Conservation (phyloP, 192 early-diverging fungal species). For the Coemansia sp. region DNA sequence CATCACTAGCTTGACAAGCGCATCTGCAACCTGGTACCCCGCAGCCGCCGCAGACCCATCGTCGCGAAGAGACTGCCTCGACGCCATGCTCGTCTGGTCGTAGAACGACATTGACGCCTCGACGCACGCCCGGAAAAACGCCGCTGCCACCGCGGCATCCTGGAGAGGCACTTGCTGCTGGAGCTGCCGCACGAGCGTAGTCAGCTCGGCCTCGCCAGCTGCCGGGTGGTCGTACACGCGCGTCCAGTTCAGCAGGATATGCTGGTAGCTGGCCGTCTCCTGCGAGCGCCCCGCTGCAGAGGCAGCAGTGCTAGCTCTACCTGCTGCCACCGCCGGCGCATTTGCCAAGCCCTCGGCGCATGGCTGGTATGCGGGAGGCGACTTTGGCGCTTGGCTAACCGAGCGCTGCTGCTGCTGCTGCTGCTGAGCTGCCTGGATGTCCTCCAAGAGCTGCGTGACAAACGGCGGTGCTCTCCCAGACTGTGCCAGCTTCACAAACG, state of each 20-base stretch:
- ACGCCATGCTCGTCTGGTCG: conserved; percentile 55
- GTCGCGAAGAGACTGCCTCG: conserved; percentile 4
- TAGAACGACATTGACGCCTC: conserved; percentile 81
- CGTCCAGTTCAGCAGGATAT: conserved; percentile 52
- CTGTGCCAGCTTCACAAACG: conserved; percentile 64
- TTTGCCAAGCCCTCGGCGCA: not conserved
- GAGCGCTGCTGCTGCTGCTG: conserved; percentile 15
- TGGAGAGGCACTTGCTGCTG: conserved; percentile 74
- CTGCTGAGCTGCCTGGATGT: conserved; percentile 24
- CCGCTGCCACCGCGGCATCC: conserved; percentile 71
- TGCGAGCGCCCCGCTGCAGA: conserved; percentile 5
- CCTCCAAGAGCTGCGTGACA: conserved; percentile 36
- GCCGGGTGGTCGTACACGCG: conserved; percentile 51
- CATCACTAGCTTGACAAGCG: conserved; percentile 86
- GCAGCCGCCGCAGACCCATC: conserved; percentile 18
- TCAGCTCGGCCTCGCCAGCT: conserved; percentile 44
- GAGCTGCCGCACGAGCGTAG: conserved; percentile 60
- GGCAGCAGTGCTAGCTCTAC: conserved; percentile 1
- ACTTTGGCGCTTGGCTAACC: not conserved
- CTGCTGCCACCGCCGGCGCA: not conserved
- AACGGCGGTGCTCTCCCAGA: conserved; percentile 62
- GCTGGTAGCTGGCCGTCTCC: conserved; percentile 52
- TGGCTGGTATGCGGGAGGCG: not conserved
- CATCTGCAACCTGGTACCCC: conserved; percentile 85
- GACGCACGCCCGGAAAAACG: conserved; percentile 90